Evolutionary conservation across 2,329 filamentous ascomycete species (phyloP).

Genomic region (Fonsecaea nubica): DNA sequence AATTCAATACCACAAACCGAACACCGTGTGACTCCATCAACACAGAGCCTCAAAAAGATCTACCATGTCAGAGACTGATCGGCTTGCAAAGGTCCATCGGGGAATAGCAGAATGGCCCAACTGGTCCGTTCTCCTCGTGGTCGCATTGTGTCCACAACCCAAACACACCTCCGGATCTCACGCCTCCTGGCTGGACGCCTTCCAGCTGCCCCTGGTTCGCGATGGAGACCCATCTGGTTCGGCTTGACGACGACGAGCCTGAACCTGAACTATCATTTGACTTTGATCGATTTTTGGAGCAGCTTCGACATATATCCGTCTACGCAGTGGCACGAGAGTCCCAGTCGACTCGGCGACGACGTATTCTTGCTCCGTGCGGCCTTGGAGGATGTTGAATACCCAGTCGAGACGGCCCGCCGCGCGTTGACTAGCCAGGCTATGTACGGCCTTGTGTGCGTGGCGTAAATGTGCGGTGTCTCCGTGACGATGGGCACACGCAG

Average conservation of each 20-base stretch:
- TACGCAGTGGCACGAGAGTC: slow-evolving; percentile 69
- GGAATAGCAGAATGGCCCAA: slow-evolving; percentile 40
- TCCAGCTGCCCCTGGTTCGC: slow-evolving; percentile 42
- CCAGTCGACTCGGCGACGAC: slow-evolving; percentile 74
- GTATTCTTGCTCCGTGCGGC: slow-evolving; percentile 86
- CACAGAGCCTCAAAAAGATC: slow-evolving; percentile 19
- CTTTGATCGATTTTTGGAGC: slow-evolving; percentile 95
- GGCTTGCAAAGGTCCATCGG: slow-evolving; percentile 38
- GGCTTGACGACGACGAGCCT: too few relatives aligned
- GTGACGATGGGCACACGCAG: slow-evolving; percentile 81
- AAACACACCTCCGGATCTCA: slow-evolving; percentile 39
- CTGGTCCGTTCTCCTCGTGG: slow-evolving; percentile 34
- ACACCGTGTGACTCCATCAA: neutral
- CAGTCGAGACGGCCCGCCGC: slow-evolving; percentile 83
- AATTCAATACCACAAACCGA: neutral
- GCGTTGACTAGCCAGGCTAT: slow-evolving; percentile 77
- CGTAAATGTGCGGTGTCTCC: slow-evolving; percentile 85
- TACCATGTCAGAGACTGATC: slow-evolving; percentile 29
- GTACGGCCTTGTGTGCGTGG: slow-evolving; percentile 72
- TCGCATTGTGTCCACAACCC: slow-evolving; percentile 38
- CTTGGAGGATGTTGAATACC: slow-evolving; percentile 96
- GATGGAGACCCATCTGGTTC: too few relatives aligned
- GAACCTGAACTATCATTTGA: slow-evolving; percentile 91
- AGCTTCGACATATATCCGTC: slow-evolving; percentile 94
- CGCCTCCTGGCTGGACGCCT: slow-evolving; percentile 40